Evolutionary conservation across 2,329 filamentous ascomycete species (phyloP).

Genomic region (Calonectria leucothoes): DNA sequence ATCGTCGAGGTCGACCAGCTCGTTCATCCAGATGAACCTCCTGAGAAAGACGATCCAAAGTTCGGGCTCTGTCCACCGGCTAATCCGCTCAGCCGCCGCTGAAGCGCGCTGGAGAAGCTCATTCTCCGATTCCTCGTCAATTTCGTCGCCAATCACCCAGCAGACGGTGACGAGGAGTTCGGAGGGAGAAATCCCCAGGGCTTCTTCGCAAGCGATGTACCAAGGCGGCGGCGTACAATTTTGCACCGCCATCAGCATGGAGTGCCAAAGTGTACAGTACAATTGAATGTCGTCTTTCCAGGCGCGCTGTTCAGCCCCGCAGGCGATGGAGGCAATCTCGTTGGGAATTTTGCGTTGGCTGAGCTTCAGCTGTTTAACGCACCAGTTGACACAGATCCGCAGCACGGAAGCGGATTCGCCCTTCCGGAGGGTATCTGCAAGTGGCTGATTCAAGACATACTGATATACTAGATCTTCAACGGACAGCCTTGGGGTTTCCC

Average conservation of each 20-base stretch:
- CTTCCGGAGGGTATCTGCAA: conserved; percentile 18
- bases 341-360: conserved; percentile 26
- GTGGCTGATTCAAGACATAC: conserved; percentile 35
- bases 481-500: conserved; percentile 14
- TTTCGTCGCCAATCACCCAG: conserved; percentile 38
- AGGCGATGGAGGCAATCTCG: conserved; percentile 25
- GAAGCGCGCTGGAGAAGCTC: conserved; percentile 28
- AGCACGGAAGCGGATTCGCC: conserved; percentile 23
- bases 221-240: conserved; percentile 29
- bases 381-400: conserved; percentile 34
- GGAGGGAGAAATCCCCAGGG: conserved; percentile 38
- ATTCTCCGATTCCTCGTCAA: background rate
- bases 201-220: conserved; percentile 36
- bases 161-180: conserved; percentile 40
- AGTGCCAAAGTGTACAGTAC: conserved; percentile 40
- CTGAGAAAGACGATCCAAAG: conserved; percentile 35
- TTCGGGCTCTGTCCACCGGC: conserved; percentile 16
- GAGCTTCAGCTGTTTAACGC: conserved; percentile 29
- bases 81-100: conserved; percentile 19
- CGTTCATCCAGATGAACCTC: conserved; percentile 41
- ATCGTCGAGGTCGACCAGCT: conserved; percentile 24
- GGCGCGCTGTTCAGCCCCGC: conserved; percentile 14
- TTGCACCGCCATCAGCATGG: conserved; percentile 28
- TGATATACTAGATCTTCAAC: conserved; percentile 31
- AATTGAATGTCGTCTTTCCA: conserved; percentile 39